Percentiles rank a stretch among this genome's conserved stretches.
Evolutionary conservation across 2,329 filamentous ascomycete genomes (phyloP).

Genomic region (Aspergillus ruber): DNA sequence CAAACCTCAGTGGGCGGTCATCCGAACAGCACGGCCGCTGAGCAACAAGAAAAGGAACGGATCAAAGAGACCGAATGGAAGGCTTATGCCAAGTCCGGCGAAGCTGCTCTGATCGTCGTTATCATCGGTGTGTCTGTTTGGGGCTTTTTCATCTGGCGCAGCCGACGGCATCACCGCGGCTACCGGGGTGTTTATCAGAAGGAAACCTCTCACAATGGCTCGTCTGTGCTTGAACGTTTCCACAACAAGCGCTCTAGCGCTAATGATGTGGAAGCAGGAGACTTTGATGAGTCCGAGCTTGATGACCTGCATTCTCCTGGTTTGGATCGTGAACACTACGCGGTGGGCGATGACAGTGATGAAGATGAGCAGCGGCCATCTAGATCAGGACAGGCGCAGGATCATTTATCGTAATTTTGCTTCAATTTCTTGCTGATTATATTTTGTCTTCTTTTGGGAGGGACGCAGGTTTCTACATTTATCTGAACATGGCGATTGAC

Average conservation of each 20-base stretch:
- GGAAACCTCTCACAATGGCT: constrained; percentile 26
- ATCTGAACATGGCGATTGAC: background rate
- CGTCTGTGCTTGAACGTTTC: constrained; percentile 44
- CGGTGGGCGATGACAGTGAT: constrained; percentile 43
- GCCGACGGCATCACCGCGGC: constrained; percentile 43
- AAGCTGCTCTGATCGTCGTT: constrained; percentile 77
- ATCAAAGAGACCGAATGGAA: constrained; percentile 82
- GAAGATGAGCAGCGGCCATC: constrained; percentile 17
- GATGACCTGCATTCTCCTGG: constrained; percentile 46
- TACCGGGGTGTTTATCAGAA: constrained; percentile 40
- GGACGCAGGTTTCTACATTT: no score
- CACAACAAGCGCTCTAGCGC: constrained; percentile 34
- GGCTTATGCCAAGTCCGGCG: constrained; percentile 81
- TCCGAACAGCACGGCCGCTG: constrained; percentile 61
- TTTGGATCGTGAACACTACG: constrained; percentile 36
- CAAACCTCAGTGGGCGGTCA: constrained; percentile 71
- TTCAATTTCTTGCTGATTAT: constrained; percentile 2
- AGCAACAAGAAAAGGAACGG: constrained; percentile 62
- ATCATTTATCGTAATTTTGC: constrained; percentile 4
- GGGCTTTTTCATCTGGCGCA: constrained; percentile 63
- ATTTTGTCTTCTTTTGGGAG: background rate
- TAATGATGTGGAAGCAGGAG: constrained; percentile 54
- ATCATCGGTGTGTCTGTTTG: constrained; percentile 65
- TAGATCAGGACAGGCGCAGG: constrained; percentile 3
- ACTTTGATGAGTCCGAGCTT: constrained; percentile 57